A percentile compares a stretch with the other conserved stretches of the same genome.
Conservation (phyloP, 2,329 filamentous ascomycete species). For the Pseudocercospora eumusae region DNA sequence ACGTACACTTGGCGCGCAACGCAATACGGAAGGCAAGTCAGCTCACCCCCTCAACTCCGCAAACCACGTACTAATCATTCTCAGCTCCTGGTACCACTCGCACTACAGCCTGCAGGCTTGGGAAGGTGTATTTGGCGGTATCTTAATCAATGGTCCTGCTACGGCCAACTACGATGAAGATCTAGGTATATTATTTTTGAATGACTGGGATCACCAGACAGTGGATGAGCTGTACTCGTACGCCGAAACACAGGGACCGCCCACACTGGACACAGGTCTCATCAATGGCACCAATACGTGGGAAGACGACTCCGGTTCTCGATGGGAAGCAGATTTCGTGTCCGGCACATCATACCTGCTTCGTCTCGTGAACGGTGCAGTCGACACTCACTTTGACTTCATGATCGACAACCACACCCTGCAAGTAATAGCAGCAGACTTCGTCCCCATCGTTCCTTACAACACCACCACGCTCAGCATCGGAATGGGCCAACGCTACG, state of each 20-base stretch:
- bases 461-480: constrained; percentile 41
- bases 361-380: constrained; percentile 46
- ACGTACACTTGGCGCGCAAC: constrained; percentile 45
- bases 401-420: constrained; percentile 46
- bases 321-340: constrained; percentile 34
- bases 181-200: constrained; percentile 44
- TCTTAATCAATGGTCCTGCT: constrained; percentile 44
- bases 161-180: constrained; percentile 44
- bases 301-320: constrained; percentile 29
- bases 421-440: constrained; percentile 48
- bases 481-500: constrained; percentile 42
- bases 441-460: constrained; percentile 48
- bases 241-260: constrained; percentile 33
- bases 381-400: constrained; percentile 43
- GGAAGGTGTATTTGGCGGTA: constrained; percentile 44
- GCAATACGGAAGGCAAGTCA: constrained; percentile 37
- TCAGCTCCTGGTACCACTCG: constrained; percentile 46
- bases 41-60: background rate
- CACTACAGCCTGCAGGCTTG: constrained; percentile 47
- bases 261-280: constrained; percentile 40
- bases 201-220: constrained; percentile 43
- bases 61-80: background rate
- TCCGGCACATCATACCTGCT: constrained; percentile 47
- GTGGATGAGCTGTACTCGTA: constrained; percentile 33
- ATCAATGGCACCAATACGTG: constrained; percentile 40